Evolutionary conservation across 163 green algal species (phyloP).

Genomic region (Volvox carteri): DNA sequence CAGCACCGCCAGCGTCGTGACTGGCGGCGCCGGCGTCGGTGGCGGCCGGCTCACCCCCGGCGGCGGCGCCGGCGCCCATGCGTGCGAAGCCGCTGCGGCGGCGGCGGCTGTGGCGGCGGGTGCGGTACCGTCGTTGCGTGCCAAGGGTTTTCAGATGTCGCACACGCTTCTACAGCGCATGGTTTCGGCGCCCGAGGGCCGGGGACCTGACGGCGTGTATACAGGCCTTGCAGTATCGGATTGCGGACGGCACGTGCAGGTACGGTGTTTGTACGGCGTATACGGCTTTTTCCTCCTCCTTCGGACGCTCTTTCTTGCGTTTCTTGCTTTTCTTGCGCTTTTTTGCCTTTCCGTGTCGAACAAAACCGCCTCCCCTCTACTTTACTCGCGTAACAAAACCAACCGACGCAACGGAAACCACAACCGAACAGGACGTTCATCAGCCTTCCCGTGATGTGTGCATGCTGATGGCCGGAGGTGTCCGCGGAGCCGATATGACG

Average conservation of each 20-base stretch:
- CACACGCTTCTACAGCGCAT: conserved; percentile 55
- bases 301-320: too few relatives aligned
- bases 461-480: conserved; percentile 49
- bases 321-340: too few relatives aligned
- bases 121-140: conserved; percentile 32
- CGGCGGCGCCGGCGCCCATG: neutral
- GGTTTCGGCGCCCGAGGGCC: neutral
- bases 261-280: too few relatives aligned
- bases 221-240: conserved; percentile 27
- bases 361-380: too few relatives aligned
- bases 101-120: neutral
- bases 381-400: too few relatives aligned
- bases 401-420: too few relatives aligned
- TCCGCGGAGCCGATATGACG: conserved; percentile 44
- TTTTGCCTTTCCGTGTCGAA: too few relatives aligned
- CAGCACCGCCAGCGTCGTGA: neutral
- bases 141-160: conserved; percentile 48
- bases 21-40: neutral
- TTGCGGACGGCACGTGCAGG: conserved; percentile 52
- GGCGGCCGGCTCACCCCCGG: neutral
- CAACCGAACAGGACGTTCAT: conserved; percentile 51
- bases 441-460: conserved; percentile 52
- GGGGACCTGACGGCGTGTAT: conserved; percentile 39
- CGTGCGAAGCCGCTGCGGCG: neutral
- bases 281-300: too few relatives aligned